Evolutionary conservation across 306 rosid species (phyloP).

Genomic region (Inga laurina): DNA sequence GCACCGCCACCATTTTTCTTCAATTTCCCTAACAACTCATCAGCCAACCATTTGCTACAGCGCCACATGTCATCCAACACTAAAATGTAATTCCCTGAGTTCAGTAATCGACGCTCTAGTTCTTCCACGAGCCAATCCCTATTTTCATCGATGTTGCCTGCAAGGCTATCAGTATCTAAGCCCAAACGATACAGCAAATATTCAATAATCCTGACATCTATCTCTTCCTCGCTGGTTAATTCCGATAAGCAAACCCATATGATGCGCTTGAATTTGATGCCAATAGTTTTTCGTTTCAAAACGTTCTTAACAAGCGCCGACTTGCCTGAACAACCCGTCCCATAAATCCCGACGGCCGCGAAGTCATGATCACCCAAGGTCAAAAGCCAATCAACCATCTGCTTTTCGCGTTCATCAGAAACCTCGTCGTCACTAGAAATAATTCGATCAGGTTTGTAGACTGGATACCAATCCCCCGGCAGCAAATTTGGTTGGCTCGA

Average conservation of each 20-base stretch:
- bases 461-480: background rate
- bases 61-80: constrained; percentile 3
- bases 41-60: background rate
- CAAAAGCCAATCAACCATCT: no score
- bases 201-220: background rate
- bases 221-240: background rate
- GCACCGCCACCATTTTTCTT: background rate
- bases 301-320: no score
- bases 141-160: background rate
- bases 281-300: no score
- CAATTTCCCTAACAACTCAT: background rate
- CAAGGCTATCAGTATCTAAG: background rate
- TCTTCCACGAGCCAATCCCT: background rate
- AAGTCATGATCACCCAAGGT: background rate
- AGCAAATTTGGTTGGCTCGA: background rate
- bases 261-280: no score
- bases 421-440: background rate
- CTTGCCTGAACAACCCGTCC: constrained; percentile 19
- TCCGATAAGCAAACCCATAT: background rate
- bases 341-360: constrained; percentile 15
- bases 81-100: background rate
- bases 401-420: no score
- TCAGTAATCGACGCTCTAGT: background rate
- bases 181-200: background rate
- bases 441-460: no score